These are phyloP conservation scores for Craspedostauros australis DNA, from an alignment of 108 stramenopile species.

Conservation along the genomic window DNA sequence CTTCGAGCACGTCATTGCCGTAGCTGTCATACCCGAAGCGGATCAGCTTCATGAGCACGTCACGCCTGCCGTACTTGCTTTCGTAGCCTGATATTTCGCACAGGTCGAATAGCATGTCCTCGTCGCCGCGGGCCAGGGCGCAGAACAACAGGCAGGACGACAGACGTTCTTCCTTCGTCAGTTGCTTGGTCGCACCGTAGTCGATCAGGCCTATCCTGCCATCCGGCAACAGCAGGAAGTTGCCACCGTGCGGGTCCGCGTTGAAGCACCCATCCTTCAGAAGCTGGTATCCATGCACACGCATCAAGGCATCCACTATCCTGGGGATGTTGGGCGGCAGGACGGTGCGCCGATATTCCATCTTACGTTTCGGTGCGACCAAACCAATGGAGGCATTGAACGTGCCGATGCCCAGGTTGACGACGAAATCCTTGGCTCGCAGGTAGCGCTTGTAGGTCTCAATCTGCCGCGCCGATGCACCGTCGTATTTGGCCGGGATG, in stretches of 20 bases:
- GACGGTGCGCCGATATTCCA: constrained; percentile 1
- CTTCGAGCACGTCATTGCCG: constrained; percentile 28
- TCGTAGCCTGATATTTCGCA: constrained; percentile 29
- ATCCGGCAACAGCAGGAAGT: constrained; percentile 66
- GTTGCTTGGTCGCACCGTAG: constrained; percentile 49
- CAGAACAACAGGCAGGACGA: constrained; percentile 22
- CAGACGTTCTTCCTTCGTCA: constrained; percentile 25
- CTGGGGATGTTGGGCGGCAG: constrained; percentile 31
- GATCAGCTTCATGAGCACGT: constrained; percentile 18
- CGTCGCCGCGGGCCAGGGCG: constrained; percentile 24
- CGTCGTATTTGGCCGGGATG: constrained; percentile 32
- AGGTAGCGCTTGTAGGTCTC: constrained; percentile 9
- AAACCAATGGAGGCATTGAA: constrained; percentile 15
- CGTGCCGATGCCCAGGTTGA: constrained; percentile 4
- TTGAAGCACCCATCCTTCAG: constrained; percentile 63
- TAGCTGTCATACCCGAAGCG: constrained; percentile 28
- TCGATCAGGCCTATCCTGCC: constrained; percentile 73
- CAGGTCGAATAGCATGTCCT: constrained; percentile 23
- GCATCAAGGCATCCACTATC: constrained; percentile 45
- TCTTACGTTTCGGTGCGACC: not conserved
- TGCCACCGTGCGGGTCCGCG: constrained; percentile 47
- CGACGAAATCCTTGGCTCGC: not conserved
- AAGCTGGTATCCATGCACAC: constrained; percentile 51
- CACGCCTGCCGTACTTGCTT: constrained; percentile 20
- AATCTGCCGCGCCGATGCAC: constrained; percentile 21